Base-by-base conservation (phyloP, 345 rosid species). In the Eucalyptus melliodora region DNA sequence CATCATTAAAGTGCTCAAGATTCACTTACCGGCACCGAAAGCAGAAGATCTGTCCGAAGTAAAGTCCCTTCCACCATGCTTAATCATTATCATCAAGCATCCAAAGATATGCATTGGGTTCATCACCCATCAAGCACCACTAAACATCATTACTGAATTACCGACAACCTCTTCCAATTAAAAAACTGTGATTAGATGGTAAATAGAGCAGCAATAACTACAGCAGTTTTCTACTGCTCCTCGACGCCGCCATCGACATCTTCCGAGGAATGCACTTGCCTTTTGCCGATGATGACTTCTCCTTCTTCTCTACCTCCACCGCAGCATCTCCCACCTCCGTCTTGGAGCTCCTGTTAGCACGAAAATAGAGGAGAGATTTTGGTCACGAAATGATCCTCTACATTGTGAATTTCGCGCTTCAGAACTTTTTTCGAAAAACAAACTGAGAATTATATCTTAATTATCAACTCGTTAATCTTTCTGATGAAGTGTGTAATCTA, bases 221-320 rank as follows among this genome's bases (percentile, higher is more conserved):
- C 47, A 37, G 83, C 83, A 49, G 13, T 91, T 92, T 94, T 89
- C 92, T 95, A 83, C 50, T 90, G 88, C 91, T 94, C 89, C 92
- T 97, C 27, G 95, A 92, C 42, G 92, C 90, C 11, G 93, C 90
- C 11, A 93, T 90, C n/a, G 92, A 88, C 88, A 93, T 94, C 88
- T 90, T 95, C 51, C 94, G 93, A 24, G 98, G 99, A 86, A 96
- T 94, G 87, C 98, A 97, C 87, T 94, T 97, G 88, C 93, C 95
- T 91, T 91, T 94, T 15, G 67, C 81, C 90, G 85, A 88, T 67
- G 77, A 92, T 59, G 77, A 91, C 91, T 87, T 91, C 37, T 91
- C 93, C 27, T 53, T 86, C 65, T 90, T 92, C 82, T 93, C 93
- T 49, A 86, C 90, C 89, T 91, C 91, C 30, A 56, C 14, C 83